Percentiles rank a stretch among this genome's conserved stretches.
Evolutionary conservation across 352 stramenopile genomes (phyloP).

Genomic region (Pythium apleroticum): DNA sequence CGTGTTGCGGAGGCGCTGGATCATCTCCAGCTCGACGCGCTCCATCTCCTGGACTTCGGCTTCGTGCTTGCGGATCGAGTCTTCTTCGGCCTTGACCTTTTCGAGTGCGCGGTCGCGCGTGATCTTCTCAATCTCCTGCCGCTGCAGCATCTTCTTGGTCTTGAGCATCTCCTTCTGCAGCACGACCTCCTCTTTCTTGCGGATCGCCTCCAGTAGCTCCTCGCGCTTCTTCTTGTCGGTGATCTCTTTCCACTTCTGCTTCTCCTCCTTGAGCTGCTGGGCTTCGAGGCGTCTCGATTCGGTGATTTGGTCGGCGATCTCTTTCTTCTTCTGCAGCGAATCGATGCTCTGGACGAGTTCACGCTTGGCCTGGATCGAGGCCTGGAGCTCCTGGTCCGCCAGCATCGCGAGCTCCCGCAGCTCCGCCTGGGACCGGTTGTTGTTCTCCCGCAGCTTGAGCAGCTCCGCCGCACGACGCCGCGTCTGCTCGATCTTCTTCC

Average conservation of each 20-base stretch:
- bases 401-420: conserved; percentile 58
- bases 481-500: conserved; percentile 87
- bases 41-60: conserved; percentile 82
- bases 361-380: conserved; percentile 68
- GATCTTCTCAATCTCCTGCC: conserved; percentile 73
- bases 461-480: conserved; percentile 68
- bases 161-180: conserved; percentile 67
- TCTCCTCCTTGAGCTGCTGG: conserved; percentile 80
- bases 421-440: conserved; percentile 58
- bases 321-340: conserved; percentile 80
- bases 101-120: conserved; percentile 61
- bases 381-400: conserved; percentile 63
- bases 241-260: conserved; percentile 73
- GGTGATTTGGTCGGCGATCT: conserved; percentile 65
- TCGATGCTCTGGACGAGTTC: conserved; percentile 79
- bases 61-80: conserved; percentile 56
- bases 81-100: conserved; percentile 65
- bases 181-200: conserved; percentile 67
- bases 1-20: conserved; percentile 78
- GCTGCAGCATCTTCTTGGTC: conserved; percentile 63
- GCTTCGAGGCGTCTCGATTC: conserved; percentile 63
- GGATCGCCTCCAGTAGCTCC: conserved; percentile 62
- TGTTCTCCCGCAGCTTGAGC: conserved; percentile 65
- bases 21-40: conserved; percentile 75
- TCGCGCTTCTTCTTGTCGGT: conserved; percentile 67